Percentiles rank a stretch among this genome's conserved stretches.
Evolutionary conservation across 805 yeast species (phyloP).

Genomic region (Ogataea allantospora): DNA sequence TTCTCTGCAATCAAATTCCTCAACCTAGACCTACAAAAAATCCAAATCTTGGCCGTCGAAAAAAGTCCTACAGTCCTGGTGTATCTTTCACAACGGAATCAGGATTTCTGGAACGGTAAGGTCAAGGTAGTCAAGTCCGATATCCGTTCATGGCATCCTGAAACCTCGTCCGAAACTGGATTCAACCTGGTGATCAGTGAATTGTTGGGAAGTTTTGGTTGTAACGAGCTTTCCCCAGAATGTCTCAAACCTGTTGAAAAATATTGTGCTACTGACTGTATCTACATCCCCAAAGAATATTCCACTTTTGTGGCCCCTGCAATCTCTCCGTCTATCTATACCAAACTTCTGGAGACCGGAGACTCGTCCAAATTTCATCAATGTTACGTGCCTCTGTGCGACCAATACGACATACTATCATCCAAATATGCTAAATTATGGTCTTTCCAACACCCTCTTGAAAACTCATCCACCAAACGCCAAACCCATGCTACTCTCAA

Average conservation of each 20-base stretch:
- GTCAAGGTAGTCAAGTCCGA: slow-evolving; percentile 59
- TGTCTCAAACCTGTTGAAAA: slow-evolving; percentile 50
- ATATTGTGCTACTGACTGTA: slow-evolving; percentile 45
- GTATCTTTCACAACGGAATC: slow-evolving; percentile 48
- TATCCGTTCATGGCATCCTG: slow-evolving; percentile 49
- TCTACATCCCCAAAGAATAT: slow-evolving; percentile 62
- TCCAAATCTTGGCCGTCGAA: slow-evolving; percentile 62
- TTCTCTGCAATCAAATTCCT: slow-evolving; percentile 40
- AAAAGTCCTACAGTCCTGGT: slow-evolving; percentile 63
- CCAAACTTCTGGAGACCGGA: slow-evolving; percentile 25
- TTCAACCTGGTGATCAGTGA: slow-evolving; percentile 73
- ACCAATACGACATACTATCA: slow-evolving; percentile 41
- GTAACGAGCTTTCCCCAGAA: slow-evolving; percentile 89
- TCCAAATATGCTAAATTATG: slow-evolving; percentile 53
- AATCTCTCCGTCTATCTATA: slow-evolving; percentile 52
- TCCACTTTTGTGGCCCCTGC: slow-evolving; percentile 66
- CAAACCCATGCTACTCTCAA: slow-evolving; percentile 35
- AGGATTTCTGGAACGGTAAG: slow-evolving; percentile 47
- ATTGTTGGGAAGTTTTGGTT: slow-evolving; percentile 86
- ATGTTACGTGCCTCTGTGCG: slow-evolving; percentile 32
- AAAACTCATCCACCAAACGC: slow-evolving; percentile 22
- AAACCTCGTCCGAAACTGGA: slow-evolving; percentile 25
- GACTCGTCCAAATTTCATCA: slow-evolving; percentile 21
- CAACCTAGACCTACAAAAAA: slow-evolving; percentile 22
- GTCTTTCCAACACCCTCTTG: slow-evolving; percentile 51